These are phyloP conservation scores for Aspergillus pseudoterreus DNA, from an alignment of 2,329 filamentous ascomycete genomes.

Conservation along the genomic window DNA sequence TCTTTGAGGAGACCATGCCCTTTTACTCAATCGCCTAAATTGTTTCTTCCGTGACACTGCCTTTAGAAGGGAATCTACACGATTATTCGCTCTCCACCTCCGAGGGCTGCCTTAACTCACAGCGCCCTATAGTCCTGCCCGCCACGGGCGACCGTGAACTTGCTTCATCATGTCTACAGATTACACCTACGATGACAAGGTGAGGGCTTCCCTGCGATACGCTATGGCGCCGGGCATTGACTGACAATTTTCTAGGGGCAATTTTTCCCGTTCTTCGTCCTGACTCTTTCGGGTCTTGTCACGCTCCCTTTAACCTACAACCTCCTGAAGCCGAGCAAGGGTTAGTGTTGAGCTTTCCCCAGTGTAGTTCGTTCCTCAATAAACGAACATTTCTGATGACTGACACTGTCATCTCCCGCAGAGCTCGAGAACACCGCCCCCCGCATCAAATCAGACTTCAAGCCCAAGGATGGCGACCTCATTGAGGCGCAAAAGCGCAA, in stretches of 20 bases:
- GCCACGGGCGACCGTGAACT: constrained; percentile 30
- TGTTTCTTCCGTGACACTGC: constrained; percentile 1
- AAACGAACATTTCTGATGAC: background rate
- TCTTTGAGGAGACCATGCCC: constrained; percentile 11
- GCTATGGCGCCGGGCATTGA: background rate
- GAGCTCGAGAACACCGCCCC: constrained; percentile 76
- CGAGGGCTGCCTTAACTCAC: constrained; percentile 4
- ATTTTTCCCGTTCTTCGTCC: constrained; percentile 98
- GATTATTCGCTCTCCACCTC: background rate
- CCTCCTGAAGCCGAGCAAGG: constrained; percentile 73
- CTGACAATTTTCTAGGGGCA: constrained; percentile 59
- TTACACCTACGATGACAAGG: constrained; percentile 97
- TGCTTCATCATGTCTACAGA: constrained; percentile 68
- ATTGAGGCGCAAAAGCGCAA: constrained; percentile 78
- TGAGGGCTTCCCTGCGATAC: constrained; percentile 27
- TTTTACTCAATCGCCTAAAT: constrained; percentile 4
- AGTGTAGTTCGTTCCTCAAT: background rate
- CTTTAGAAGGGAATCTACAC: background rate
- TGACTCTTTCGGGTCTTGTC: constrained; percentile 81
- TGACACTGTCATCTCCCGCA: constrained; percentile 20
- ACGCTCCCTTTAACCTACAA: constrained; percentile 88
- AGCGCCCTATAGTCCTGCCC: constrained; percentile 17
- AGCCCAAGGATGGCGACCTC: constrained; percentile 75
- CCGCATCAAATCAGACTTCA: constrained; percentile 76
- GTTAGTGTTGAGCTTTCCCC: constrained; percentile 34